These are phyloP conservation scores for Metschnikowia aberdeeniae DNA, from an alignment of 805 yeast genomes.

Conservation along the genomic window DNA sequence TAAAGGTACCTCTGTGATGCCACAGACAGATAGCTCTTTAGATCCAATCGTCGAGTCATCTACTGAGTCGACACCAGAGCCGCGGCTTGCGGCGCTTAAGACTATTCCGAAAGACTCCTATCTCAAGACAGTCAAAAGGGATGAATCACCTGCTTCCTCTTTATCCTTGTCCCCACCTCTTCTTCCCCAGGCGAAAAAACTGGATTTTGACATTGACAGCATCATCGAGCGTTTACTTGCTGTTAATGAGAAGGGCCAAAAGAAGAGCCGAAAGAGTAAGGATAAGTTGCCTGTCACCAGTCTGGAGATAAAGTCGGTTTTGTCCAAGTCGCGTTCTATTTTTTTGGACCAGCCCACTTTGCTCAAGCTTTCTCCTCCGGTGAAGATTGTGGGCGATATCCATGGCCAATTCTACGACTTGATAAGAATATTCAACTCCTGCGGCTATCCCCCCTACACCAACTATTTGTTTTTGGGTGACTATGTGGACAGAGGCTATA, in stretches of 20 bases:
- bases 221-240: conserved; percentile 58
- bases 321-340: conserved; percentile 55
- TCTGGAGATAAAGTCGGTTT: conserved; percentile 53
- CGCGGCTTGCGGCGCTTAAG: conserved; percentile 5
- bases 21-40: conserved; percentile 14
- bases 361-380: conserved; percentile 68
- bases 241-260: conserved; percentile 34
- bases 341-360: conserved; percentile 63
- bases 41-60: conserved; percentile 23
- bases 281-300: conserved; percentile 49
- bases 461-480: conserved; percentile 57
- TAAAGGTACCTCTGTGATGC: conserved; percentile 4
- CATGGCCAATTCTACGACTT: conserved; percentile 64
- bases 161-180: conserved; percentile 24
- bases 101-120: conserved; percentile 8
- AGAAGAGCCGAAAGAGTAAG: conserved; percentile 23
- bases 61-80: conserved; percentile 17
- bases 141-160: conserved; percentile 9
- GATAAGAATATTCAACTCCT: conserved; percentile 50
- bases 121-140: neutral
- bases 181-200: conserved; percentile 15
- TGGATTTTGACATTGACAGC: conserved; percentile 53
- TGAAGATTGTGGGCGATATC: conserved; percentile 79
- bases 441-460: conserved; percentile 57
- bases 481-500: conserved; percentile 57